Evolutionary conservation across 345 rosid species (phyloP).

Genomic region (Gossypium arboreum): DNA sequence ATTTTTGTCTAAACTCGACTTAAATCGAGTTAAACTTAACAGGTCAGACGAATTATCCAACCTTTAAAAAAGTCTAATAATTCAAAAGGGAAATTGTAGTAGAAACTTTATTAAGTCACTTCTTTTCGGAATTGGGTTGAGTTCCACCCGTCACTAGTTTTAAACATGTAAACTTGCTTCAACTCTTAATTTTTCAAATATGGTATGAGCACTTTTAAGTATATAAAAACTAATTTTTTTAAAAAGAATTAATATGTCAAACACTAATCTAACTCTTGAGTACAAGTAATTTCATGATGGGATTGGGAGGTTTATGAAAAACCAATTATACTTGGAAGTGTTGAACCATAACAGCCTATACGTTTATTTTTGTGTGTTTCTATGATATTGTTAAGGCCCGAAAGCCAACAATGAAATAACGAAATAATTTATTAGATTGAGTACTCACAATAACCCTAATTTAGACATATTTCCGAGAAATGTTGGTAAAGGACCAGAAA

Average conservation of each 20-base stretch:
- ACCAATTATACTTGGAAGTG: background rate
- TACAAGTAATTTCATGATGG: background rate
- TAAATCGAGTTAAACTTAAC: fast-evolving
- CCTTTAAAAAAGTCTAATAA: no score
- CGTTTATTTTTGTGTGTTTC: background rate
- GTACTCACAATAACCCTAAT: conserved; percentile 20
- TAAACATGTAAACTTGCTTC: no score
- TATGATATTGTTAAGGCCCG: background rate
- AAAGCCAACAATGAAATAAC: background rate
- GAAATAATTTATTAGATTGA: background rate
- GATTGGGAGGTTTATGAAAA: background rate
- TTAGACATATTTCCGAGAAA: conserved; percentile 26
- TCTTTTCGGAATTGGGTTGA: no score
- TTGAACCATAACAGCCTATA: background rate
- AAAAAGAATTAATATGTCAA: no score
- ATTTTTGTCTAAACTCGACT: fast-evolving
- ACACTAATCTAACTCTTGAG: no score
- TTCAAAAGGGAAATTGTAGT: fast-evolving
- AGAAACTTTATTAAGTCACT: no score
- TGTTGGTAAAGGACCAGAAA: conserved; percentile 12
- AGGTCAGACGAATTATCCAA: fast-evolving
- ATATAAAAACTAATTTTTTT: no score
- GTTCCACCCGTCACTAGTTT: no score
- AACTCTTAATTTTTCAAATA: no score
- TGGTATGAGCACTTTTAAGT: no score